These are phyloP conservation scores for Candida koratica DNA, from an alignment of 805 yeast genomes.

Conservation along the genomic window DNA sequence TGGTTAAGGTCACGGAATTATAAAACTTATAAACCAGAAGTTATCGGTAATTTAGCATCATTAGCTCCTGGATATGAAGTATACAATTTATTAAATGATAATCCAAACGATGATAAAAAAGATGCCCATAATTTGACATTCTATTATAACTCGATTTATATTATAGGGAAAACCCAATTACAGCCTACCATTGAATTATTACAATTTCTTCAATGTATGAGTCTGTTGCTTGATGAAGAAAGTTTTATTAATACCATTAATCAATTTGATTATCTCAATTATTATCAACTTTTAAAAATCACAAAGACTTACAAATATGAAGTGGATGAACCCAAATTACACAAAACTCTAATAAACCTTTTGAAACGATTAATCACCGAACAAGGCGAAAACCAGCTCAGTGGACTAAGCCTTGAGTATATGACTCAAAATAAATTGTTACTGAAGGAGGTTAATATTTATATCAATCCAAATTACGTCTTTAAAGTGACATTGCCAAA, in stretches of 20 bases:
- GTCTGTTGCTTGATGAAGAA: conserved; percentile 65
- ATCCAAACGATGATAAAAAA: conserved; percentile 14
- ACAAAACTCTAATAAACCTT: conserved; percentile 31
- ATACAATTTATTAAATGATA: conserved; percentile 23
- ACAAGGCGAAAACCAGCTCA: conserved; percentile 36
- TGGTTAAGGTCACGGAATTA: conserved; percentile 79
- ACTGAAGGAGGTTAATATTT: conserved; percentile 39
- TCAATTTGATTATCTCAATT: conserved; percentile 56
- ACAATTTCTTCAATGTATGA: conserved; percentile 87
- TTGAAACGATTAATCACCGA: conserved; percentile 31
- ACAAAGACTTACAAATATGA: conserved; percentile 81
- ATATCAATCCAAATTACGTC: conserved; percentile 50
- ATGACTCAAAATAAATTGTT: conserved; percentile 39
- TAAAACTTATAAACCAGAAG: conserved; percentile 34
- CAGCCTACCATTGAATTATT: conserved; percentile 72
- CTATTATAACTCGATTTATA: conserved; percentile 60
- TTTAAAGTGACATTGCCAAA: conserved; percentile 67
- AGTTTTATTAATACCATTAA: conserved; percentile 51
- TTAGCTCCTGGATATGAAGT: conserved; percentile 15
- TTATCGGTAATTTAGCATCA: conserved; percentile 25
- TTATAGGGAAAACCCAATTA: conserved; percentile 63
- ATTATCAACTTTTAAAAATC: conserved; percentile 65
- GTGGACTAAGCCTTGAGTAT: conserved; percentile 27
- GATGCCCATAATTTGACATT: conserved; percentile 51
- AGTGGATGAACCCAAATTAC: conserved; percentile 67